phyloP scores from a whole-genome alignment of 495 filamentous ascomycete genomes.

The Tuber melanosporum region DNA sequence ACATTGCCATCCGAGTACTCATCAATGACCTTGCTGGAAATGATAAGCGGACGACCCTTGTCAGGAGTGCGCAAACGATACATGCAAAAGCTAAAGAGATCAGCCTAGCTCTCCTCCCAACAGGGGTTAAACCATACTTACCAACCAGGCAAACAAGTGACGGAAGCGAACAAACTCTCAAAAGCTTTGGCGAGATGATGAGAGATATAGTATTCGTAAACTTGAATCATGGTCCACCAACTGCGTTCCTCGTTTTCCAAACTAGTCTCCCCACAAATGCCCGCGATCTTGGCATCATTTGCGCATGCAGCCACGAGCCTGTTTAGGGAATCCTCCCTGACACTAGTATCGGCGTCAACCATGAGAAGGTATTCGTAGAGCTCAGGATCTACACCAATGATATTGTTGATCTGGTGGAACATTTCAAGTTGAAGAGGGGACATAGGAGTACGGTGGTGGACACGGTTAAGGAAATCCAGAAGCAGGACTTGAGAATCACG shows the following conservation, averaged over 20 bases:
- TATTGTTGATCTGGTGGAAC: constrained; percentile 98
- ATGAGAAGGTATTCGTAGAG: constrained; percentile 96
- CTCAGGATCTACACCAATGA: constrained; percentile 95
- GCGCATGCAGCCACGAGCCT: constrained; percentile 87
- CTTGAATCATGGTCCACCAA: constrained; percentile 99
- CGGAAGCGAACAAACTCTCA: constrained; percentile 88
- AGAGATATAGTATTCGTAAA: constrained; percentile 97
- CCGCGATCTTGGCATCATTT: constrained; percentile 90
- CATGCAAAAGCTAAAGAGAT: constrained; percentile 81
- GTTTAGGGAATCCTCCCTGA: constrained; percentile 85
- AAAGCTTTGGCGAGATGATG: constrained; percentile 92
- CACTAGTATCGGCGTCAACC: constrained; percentile 96
- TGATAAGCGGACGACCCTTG: constrained; percentile 83
- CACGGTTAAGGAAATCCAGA: constrained; percentile 90
- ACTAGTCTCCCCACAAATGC: constrained; percentile 96
- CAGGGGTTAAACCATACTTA: constrained; percentile 49
- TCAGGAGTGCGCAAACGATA: constrained; percentile 92
- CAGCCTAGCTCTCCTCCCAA: constrained; percentile 30
- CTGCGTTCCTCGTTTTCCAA: constrained; percentile 87
- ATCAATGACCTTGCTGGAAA: constrained; percentile 74
- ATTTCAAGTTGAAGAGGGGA: constrained; percentile 92
- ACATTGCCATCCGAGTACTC: constrained; percentile 84
- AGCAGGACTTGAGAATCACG: constrained; percentile 86
- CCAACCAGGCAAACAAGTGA: constrained; percentile 98
- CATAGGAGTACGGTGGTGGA: constrained; percentile 91